A percentile compares a stretch with the other conserved stretches of the same genome.
Evolutionary conservation across 208 protist genomes (phyloP).

Genomic region (Strigomonas oncopelti): DNA sequence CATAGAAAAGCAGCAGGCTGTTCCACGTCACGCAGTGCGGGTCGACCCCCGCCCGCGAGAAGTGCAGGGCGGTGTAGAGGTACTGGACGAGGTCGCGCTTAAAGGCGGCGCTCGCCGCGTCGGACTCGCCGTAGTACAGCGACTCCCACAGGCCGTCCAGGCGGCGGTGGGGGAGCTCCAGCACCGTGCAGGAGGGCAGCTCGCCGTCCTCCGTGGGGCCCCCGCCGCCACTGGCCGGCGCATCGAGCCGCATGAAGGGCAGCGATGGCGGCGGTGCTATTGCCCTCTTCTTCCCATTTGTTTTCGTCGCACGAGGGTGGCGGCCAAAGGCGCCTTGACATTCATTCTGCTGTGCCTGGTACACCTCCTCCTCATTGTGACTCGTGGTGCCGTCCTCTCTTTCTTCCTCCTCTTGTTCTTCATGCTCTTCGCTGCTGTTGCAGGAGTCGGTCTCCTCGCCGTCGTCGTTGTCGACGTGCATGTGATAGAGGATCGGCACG

Average conservation of each 20-base stretch:
- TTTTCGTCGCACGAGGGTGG: not conserved
- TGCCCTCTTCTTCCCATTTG: not conserved
- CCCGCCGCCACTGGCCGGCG: not conserved
- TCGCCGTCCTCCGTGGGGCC: slow-evolving; percentile 17
- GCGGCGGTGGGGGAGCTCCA: slow-evolving; percentile 52
- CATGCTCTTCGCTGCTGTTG: not conserved
- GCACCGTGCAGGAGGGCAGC: slow-evolving; percentile 42
- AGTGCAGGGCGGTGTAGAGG: slow-evolving; percentile 79
- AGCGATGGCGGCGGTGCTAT: too few species aligned
- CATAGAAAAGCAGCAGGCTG: slow-evolving; percentile 83
- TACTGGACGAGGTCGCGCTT: slow-evolving; percentile 92
- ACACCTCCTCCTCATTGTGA: not conserved
- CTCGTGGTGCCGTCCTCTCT: not conserved
- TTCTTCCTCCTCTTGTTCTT: not conserved
- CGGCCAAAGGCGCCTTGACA: not conserved
- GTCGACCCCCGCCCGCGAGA: slow-evolving; percentile 81
- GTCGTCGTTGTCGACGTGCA: slow-evolving; percentile 13
- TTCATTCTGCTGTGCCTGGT: not conserved
- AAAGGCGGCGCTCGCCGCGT: slow-evolving; percentile 28
- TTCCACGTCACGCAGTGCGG: slow-evolving; percentile 76
- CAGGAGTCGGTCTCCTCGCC: not conserved
- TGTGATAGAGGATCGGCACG: slow-evolving; percentile 17
- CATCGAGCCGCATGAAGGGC: slow-evolving; percentile 5
- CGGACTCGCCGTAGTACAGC: slow-evolving; percentile 73
- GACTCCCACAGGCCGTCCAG: slow-evolving; percentile 88